Evolutionary conservation across 2,329 filamentous ascomycete genomes (phyloP).

Genomic region (Sporothrix brasiliensis): DNA sequence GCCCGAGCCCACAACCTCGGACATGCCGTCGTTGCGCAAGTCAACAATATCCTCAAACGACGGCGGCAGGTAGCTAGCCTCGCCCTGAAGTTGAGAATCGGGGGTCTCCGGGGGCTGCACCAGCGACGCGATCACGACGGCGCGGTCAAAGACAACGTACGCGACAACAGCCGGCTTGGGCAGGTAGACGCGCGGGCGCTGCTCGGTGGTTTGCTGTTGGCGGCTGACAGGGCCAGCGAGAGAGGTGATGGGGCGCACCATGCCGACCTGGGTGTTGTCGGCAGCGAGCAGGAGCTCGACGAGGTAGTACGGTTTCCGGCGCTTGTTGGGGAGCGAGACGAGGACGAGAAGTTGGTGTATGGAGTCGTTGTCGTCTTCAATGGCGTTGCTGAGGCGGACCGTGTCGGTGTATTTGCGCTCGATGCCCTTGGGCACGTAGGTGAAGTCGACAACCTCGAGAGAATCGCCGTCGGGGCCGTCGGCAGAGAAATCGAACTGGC

Average conservation of each 20-base stretch:
- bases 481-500: constrained; percentile 54
- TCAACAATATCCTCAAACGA: constrained; percentile 87
- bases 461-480: constrained; percentile 58
- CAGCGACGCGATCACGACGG: constrained; percentile 76
- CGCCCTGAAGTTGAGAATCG: constrained; percentile 72
- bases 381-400: constrained; percentile 55
- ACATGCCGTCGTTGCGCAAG: constrained; percentile 66
- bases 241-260: constrained; percentile 68
- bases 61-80: constrained; percentile 62
- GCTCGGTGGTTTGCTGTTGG: constrained; percentile 45
- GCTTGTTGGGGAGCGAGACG: constrained; percentile 57
- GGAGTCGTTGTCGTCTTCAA: constrained; percentile 54
- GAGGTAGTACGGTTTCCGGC: constrained; percentile 68
- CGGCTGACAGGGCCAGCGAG: constrained; percentile 55
- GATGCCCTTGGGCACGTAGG: constrained; percentile 62
- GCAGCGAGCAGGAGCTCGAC: constrained; percentile 69
- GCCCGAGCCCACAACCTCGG: constrained; percentile 66
- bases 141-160: constrained; percentile 77
- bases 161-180: constrained; percentile 79
- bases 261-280: constrained; percentile 58
- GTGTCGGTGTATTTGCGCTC: constrained; percentile 55
- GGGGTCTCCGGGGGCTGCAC: constrained; percentile 68
- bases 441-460: constrained; percentile 78
- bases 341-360: constrained; percentile 65
- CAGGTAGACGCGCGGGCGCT: constrained; percentile 69